These are phyloP conservation scores for Spathaspora arborariae DNA, from an alignment of 805 yeast genomes.

Conservation along the genomic window DNA sequence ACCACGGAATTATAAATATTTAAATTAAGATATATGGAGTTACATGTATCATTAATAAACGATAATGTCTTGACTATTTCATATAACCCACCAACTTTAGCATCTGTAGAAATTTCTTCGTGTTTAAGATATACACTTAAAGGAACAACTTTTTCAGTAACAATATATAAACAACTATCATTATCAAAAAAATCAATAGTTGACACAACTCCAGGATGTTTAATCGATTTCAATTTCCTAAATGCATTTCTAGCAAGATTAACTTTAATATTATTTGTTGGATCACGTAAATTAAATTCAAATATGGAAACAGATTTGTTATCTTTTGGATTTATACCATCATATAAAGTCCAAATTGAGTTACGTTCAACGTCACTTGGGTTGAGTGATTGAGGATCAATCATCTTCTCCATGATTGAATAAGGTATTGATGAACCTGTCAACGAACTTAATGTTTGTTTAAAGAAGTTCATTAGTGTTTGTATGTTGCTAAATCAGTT, in stretches of 20 bases:
- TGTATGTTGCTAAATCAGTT: not conserved
- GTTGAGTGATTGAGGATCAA: constrained; percentile 19
- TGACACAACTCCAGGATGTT: constrained; percentile 66
- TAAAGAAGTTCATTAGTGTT: constrained; percentile 58
- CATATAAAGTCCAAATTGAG: constrained; percentile 60
- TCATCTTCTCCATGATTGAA: constrained; percentile 43
- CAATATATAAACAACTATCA: constrained; percentile 52
- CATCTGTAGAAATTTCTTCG: constrained; percentile 23
- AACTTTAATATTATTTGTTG: constrained; percentile 21
- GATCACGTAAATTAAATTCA: constrained; percentile 50
- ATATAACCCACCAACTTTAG: constrained; percentile 52
- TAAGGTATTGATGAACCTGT: constrained; percentile 61
- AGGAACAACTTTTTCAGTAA: constrained; percentile 67
- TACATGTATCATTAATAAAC: constrained; percentile 54
- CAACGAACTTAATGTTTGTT: constrained; percentile 55
- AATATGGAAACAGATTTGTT: constrained; percentile 60
- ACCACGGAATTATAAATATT: constrained; percentile 51
- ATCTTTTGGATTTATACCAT: constrained; percentile 54
- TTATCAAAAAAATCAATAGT: constrained; percentile 62
- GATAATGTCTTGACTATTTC: constrained; percentile 51
- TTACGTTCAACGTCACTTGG: constrained; percentile 18
- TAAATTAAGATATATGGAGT: constrained; percentile 53
- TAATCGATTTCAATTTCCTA: constrained; percentile 49
- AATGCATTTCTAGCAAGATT: constrained; percentile 32
- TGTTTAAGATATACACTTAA: constrained; percentile 37